Evolutionary conservation across 2,329 filamentous ascomycete genomes (phyloP).

Genomic region (Pseudogymnoascus sp.): DNA sequence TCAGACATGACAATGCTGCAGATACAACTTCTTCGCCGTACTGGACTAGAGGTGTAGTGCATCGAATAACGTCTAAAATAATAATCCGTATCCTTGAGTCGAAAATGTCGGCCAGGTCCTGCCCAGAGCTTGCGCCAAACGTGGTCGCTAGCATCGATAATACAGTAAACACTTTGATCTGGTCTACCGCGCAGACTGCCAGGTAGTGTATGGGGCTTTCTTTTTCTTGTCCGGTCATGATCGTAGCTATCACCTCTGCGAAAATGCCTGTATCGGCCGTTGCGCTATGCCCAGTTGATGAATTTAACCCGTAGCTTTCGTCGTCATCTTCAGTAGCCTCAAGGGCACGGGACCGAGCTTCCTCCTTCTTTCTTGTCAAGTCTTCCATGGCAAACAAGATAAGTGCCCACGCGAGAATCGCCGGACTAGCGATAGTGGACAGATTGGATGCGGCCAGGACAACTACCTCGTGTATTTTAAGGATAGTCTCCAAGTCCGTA

Average conservation of each 20-base stretch:
- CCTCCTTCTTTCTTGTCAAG: constrained; percentile 53
- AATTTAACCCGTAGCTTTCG: constrained; percentile 13
- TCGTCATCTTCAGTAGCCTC: constrained; percentile 1
- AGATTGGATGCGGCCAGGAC: constrained; percentile 48
- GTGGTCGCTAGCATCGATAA: constrained; percentile 36
- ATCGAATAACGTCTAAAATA: constrained; percentile 28
- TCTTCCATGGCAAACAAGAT: constrained; percentile 63
- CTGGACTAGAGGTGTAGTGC: constrained; percentile 23
- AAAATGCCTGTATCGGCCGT: constrained; percentile 24
- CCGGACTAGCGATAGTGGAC: constrained; percentile 59
- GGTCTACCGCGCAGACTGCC: constrained; percentile 38
- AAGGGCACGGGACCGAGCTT: constrained; percentile 29
- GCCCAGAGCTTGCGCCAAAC: constrained; percentile 33
- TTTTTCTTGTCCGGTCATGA: constrained; percentile 28
- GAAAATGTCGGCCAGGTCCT: constrained; percentile 22
- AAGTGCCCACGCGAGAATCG: constrained; percentile 74
- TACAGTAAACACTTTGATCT: constrained; percentile 39
- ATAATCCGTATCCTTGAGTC: constrained; percentile 26
- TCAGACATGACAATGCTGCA: constrained; percentile 25
- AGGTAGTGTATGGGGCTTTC: constrained; percentile 38
- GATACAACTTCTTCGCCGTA: constrained; percentile 29
- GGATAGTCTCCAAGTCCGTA: constrained; percentile 60
- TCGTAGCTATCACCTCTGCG: constrained; percentile 39
- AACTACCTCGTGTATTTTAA: constrained; percentile 65
- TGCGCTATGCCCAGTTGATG: constrained; percentile 4